These are phyloP conservation scores for Beauveria asiatica DNA, from an alignment of 2,329 filamentous ascomycete species.

Conservation along the genomic window DNA sequence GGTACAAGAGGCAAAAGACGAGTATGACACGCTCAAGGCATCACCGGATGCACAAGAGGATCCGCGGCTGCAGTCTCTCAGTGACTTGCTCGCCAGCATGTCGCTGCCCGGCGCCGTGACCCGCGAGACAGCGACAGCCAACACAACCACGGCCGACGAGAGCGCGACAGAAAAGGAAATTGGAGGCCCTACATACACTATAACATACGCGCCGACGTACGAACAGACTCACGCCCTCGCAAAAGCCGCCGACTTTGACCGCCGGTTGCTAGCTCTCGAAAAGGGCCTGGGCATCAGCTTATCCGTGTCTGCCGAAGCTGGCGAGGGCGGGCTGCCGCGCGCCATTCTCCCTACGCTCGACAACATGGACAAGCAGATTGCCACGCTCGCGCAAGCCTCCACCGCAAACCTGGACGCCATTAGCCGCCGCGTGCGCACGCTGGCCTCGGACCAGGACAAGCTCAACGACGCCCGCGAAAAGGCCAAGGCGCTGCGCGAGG, in stretches of 20 bases:
- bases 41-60: constrained; percentile 31
- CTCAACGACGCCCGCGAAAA: constrained; percentile 57
- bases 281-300: constrained; percentile 70
- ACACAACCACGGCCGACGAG: constrained; percentile 12
- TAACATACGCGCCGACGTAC: constrained; percentile 56
- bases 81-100: constrained; percentile 63
- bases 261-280: constrained; percentile 70
- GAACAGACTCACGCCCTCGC: constrained; percentile 63
- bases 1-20: constrained; percentile 62
- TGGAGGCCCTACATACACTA: constrained; percentile 46
- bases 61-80: constrained; percentile 52
- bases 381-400: constrained; percentile 63
- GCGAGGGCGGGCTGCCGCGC: constrained; percentile 45
- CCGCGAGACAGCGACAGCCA: background rate
- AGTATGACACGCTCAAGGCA: constrained; percentile 47
- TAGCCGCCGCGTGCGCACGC: constrained; percentile 58
- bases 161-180: constrained; percentile 14
- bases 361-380: constrained; percentile 70
- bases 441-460: constrained; percentile 64
- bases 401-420: constrained; percentile 66
- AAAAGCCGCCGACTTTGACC: constrained; percentile 82
- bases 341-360: constrained; percentile 79
- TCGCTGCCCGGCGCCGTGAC: constrained; percentile 23
- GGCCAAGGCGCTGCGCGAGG: constrained; percentile 54
- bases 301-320: constrained; percentile 55